Evolutionary conservation across 106 monocot genomes (phyloP).

Genomic region (Allium sativum): DNA sequence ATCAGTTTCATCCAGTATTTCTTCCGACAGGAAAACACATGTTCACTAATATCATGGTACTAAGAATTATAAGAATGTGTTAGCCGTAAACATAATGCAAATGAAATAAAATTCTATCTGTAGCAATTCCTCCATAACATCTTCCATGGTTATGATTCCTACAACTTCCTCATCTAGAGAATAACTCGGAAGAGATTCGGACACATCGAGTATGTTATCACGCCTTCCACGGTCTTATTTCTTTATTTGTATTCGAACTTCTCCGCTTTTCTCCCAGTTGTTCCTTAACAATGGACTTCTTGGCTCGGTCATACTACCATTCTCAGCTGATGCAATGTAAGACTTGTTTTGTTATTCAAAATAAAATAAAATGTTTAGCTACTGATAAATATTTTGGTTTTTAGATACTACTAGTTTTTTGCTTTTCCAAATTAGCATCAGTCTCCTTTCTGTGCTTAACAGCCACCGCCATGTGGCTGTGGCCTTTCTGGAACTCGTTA

Average conservation of each 20-base stretch:
- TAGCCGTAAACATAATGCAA: no score
- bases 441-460: constrained; percentile 42
- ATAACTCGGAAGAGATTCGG: constrained; percentile 76
- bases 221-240: constrained; percentile 52
- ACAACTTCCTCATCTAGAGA: constrained; percentile 74
- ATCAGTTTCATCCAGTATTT: constrained; percentile 50
- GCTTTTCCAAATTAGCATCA: constrained; percentile 17
- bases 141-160: constrained; percentile 99
- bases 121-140: constrained; percentile 96
- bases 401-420: constrained; percentile 17
- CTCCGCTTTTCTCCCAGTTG: constrained; percentile 8
- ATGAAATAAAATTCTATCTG: no score
- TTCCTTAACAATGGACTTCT: constrained; percentile 10
- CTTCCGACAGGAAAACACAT: constrained; percentile 38
- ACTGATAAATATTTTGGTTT: no score
- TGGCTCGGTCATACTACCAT: constrained; percentile 19
- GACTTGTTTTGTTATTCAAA: no score
- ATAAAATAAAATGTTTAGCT: no score
- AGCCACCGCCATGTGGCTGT: constrained; percentile 95
- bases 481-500: constrained; percentile 95
- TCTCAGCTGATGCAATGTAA: constrained; percentile 27
- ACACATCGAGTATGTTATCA: constrained; percentile 76
- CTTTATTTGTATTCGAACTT: constrained; percentile 39
- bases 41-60: no score
- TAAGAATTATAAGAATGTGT: no score